Evolutionary conservation across 768 basidiomycete species (phyloP), one percentile per base, ranked within the genome.

Genomic region (Boletellus ananiceps): DNA sequence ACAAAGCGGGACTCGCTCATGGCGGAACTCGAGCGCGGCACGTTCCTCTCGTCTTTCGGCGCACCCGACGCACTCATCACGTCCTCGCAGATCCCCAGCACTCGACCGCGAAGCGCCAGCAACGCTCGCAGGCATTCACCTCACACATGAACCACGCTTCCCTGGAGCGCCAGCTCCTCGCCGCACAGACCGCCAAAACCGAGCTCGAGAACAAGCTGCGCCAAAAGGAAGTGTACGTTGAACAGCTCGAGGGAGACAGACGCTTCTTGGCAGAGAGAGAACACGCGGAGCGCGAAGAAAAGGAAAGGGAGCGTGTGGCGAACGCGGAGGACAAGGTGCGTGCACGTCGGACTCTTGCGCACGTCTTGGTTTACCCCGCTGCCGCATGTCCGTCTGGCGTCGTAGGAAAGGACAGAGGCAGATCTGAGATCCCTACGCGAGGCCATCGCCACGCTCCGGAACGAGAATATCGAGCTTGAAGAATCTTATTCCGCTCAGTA

Each of bases 201-300:
- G 84, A 88, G 33, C 68, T 88, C 33, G 86, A 89, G 63, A 74
- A 76, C 12, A 83, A 82, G 61, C 69, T 89, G 4, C 73, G 82
- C 29, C 83, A 89, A 65, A 80, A 78, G 60, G 83, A 87, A 2
- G 55, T 74, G 1, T 62, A 69, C 19, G 75, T 90, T 23, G 85
- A 86, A 37, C 69, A 80, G 38, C 72, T 92, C 9, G 85, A 89
- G 58, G 70, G 77, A 15, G 88, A 91, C 59, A 70, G 87, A 33
- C 70, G 84, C 15, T 88, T 75, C 71, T 74, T 88, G 43, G 71
- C 82, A 0, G 85, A 88, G 53, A 66, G 83, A 4, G 88, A 89
- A 62, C 71, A 76, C 42, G 79, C 82, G 33, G 86, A 88, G 52
- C 70, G 79, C 19, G 80, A 82, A 50, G 84, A 83, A 64, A 85